Evolutionary conservation across 202 grass and related monocot genomes (phyloP).

Genomic region (Digitaria exilis): DNA sequence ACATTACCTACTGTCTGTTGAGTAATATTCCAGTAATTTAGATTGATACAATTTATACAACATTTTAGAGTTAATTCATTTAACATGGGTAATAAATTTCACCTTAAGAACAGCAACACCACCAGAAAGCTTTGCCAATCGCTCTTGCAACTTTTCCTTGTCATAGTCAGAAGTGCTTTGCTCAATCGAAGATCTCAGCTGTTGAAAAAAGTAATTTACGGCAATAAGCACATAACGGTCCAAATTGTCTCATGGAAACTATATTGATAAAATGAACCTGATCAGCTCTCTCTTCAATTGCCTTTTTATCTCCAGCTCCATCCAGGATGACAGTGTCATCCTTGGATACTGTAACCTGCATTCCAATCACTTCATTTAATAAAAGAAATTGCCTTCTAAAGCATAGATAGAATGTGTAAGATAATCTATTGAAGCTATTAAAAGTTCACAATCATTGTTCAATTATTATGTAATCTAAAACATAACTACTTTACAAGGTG

Average conservation of each 20-base stretch:
- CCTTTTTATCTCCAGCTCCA: constrained; percentile 89
- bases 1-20: neutral
- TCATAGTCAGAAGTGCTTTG: constrained; percentile 83
- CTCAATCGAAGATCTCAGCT: constrained; percentile 89
- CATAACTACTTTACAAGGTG: neutral
- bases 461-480: constrained; percentile 1
- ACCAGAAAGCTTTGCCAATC: constrained; percentile 95
- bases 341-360: constrained; percentile 93
- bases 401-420: neutral
- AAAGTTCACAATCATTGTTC: neutral
- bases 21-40: neutral
- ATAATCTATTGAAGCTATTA: neutral
- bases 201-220: neutral
- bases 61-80: neutral
- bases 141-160: constrained; percentile 81
- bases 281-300: constrained; percentile 77
- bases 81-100: neutral
- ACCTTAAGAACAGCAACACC: constrained; percentile 98
- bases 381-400: neutral
- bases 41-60: neutral
- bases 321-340: constrained; percentile 94
- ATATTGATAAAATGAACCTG: constrained; percentile 56
- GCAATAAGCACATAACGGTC: neutral
- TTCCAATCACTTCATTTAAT: constrained; percentile 9
- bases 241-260: constrained; percentile 5